Conservation (phyloP, 495 filamentous ascomycete species). For the Aspergillus carlsbadensis region DNA sequence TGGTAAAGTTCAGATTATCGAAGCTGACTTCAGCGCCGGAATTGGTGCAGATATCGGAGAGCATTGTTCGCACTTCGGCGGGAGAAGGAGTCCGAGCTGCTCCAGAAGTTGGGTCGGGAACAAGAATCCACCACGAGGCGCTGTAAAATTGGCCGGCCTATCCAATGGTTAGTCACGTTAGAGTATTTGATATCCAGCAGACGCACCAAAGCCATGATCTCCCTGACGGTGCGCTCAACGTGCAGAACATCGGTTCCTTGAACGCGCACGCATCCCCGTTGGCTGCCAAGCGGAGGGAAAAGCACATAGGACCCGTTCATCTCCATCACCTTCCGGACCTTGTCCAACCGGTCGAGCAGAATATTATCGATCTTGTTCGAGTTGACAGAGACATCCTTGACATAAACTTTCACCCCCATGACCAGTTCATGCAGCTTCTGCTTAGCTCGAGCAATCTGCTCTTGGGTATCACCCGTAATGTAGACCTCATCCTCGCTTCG, state of each 20-base stretch:
- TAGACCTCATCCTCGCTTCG: constrained; percentile 87
- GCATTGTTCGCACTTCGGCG: constrained; percentile 79
- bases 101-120: constrained; percentile 63
- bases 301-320: constrained; percentile 91
- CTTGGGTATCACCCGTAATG: constrained; percentile 82
- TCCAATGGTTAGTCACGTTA: constrained; percentile 28
- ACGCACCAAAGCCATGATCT: constrained; percentile 88
- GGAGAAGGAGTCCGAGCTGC: constrained; percentile 65
- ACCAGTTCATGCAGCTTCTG: constrained; percentile 83
- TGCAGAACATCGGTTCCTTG: constrained; percentile 91
- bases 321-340: constrained; percentile 96
- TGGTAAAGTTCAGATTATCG: constrained; percentile 87
- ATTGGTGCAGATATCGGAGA: constrained; percentile 93
- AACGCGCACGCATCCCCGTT: constrained; percentile 75
- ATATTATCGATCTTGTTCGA: constrained; percentile 92
- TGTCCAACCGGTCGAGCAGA: constrained; percentile 85
- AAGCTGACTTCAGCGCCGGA: constrained; percentile 93
- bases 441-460: constrained; percentile 83
- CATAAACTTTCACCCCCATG: constrained; percentile 73
- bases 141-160: constrained; percentile 97
- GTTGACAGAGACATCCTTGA: constrained; percentile 86
- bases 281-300: constrained; percentile 80
- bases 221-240: constrained; percentile 88
- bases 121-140: constrained; percentile 91
- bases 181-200: background rate